Conservation (phyloP, 768 basidiomycete genomes). For the Mycena belliarum region DNA sequence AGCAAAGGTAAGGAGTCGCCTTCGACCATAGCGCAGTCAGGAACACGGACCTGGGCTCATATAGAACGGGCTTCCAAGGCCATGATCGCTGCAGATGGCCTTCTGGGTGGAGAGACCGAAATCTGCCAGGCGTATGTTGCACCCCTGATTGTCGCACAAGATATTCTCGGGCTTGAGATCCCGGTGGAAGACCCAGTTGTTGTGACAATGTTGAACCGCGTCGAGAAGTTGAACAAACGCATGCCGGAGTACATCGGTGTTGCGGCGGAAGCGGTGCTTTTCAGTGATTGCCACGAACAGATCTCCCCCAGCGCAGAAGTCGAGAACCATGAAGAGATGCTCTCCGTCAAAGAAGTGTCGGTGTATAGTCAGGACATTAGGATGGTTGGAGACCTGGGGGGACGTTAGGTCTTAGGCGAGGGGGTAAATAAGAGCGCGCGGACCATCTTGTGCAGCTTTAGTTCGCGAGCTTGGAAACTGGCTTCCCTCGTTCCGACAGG, state of each 20-base stretch:
- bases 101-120: conserved; percentile 70
- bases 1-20: conserved; percentile 9
- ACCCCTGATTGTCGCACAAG: conserved; percentile 55
- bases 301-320: conserved; percentile 62
- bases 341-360: conserved; percentile 59
- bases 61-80: conserved; percentile 62
- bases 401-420: background rate
- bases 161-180: conserved; percentile 89
- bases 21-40: conserved; percentile 7
- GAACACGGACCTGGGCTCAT: conserved; percentile 66
- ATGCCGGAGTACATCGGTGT: conserved; percentile 61
- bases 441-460: conserved; percentile 55
- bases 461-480: conserved; percentile 68
- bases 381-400: conserved; percentile 41
- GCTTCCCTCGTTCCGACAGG: conserved; percentile 55
- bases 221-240: conserved; percentile 82
- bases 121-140: conserved; percentile 65
- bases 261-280: conserved; percentile 50
- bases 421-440: conserved; percentile 5
- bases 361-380: conserved; percentile 70
- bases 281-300: conserved; percentile 72
- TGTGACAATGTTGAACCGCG: conserved; percentile 75
- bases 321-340: conserved; percentile 69
- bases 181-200: conserved; percentile 73
- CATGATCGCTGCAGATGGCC: conserved; percentile 47